Evolutionary conservation across 2,329 filamentous ascomycete species (phyloP).

Genomic region (Epichloe gansuensis): DNA sequence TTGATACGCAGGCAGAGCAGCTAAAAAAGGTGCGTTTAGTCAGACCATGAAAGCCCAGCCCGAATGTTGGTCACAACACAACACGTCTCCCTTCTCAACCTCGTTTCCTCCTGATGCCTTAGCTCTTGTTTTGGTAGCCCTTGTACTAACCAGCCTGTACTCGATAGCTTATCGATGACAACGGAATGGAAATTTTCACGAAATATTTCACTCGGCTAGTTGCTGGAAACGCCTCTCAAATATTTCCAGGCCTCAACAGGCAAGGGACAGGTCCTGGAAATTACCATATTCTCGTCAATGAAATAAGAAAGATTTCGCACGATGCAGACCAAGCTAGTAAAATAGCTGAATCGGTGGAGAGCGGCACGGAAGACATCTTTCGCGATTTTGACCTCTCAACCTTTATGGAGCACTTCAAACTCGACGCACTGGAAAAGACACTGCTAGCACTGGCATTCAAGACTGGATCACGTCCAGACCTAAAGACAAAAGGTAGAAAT

Average conservation of each 20-base stretch:
- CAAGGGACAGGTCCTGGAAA: slow-evolving; percentile 64
- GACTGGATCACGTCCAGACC: slow-evolving; percentile 61
- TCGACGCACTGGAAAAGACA: slow-evolving; percentile 79
- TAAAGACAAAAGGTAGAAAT: slow-evolving; percentile 73
- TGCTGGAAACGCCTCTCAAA: slow-evolving; percentile 77
- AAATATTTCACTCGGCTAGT: slow-evolving; percentile 92
- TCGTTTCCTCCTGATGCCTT: neutral
- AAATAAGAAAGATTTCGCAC: slow-evolving; percentile 75
- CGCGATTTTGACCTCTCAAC: slow-evolving; percentile 92
- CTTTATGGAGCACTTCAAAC: slow-evolving; percentile 91
- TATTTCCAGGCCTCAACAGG: slow-evolving; percentile 71
- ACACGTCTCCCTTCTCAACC: neutral
- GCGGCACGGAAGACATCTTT: slow-evolving; percentile 82
- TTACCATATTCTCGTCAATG: slow-evolving; percentile 67
- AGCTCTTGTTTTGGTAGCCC: neutral
- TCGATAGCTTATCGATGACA: slow-evolving; percentile 74
- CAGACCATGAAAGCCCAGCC: neutral
- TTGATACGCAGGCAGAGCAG: slow-evolving; percentile 82
- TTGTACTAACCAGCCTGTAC: slow-evolving; percentile 10
- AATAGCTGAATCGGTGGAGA: slow-evolving; percentile 88
- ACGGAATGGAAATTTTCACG: slow-evolving; percentile 98
- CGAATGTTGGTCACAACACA: neutral
- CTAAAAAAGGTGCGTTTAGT: slow-evolving; percentile 62
- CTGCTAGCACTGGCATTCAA: slow-evolving; percentile 83
- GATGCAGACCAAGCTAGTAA: slow-evolving; percentile 74